Conservation (phyloP, 345 rosid genomes). For the Brassica incana region DNA sequence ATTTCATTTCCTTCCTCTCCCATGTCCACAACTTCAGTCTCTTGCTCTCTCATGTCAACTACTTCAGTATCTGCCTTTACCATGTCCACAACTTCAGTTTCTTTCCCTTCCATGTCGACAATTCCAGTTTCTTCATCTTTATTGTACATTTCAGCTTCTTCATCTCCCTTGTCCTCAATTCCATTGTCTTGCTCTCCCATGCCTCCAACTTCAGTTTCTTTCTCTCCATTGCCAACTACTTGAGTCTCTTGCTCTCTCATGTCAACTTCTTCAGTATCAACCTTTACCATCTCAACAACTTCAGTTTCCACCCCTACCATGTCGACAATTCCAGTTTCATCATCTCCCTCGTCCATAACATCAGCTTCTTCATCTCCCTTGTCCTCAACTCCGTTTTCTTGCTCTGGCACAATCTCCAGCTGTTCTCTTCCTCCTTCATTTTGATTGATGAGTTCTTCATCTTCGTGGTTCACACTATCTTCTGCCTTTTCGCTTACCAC, state of each 20-base stretch:
- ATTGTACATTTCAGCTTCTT: not conserved
- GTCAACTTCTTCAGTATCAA: not conserved
- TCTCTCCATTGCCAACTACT: not conserved
- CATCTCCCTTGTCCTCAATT: not conserved
- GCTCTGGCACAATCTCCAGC: constrained; percentile 1
- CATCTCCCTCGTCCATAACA: not conserved
- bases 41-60: not conserved
- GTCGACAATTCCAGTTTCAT: not conserved
- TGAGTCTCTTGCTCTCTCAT: not conserved
- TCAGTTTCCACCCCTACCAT: not conserved
- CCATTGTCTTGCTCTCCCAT: not conserved
- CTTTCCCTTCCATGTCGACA: not conserved
- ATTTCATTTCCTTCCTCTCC: not conserved
- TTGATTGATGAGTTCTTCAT: constrained; percentile 6
- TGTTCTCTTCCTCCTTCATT: not conserved
- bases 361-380: not conserved
- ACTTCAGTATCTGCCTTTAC: not conserved
- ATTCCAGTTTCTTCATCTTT: not conserved
- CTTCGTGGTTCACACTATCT: not conserved
- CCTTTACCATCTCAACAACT: not conserved
- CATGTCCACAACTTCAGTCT: not conserved
- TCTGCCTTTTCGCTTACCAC: constrained; percentile 4
- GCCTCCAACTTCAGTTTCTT: not conserved
- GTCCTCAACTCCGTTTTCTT: constrained; percentile 13
- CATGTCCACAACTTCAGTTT: not conserved